phyloP scores from a whole-genome alignment of 164 flowering plant species.

The Vitis cinerea region DNA sequence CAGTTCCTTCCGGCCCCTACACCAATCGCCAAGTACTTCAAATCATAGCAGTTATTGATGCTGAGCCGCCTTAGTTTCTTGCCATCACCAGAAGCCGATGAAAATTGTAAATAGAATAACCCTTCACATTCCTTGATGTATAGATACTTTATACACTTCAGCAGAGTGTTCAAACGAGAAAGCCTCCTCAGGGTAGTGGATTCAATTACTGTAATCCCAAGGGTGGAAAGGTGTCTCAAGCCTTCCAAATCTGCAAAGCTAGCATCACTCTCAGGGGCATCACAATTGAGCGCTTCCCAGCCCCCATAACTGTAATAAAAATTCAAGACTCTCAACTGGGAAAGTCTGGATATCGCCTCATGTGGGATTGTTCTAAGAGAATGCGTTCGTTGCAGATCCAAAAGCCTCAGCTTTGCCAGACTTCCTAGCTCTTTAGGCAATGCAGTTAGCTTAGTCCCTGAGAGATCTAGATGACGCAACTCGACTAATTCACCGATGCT shows the following conservation, averaged over 20 bases:
- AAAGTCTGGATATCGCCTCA: constrained; percentile 26
- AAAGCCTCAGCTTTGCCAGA: constrained; percentile 23
- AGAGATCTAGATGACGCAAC: constrained; percentile 29
- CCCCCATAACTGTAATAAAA: constrained; percentile 29
- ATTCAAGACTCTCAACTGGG: constrained; percentile 26
- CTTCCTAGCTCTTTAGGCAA: constrained; percentile 29
- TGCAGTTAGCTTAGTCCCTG: constrained; percentile 26
- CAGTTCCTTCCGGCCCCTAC: constrained; percentile 21
- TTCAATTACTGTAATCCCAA: constrained; percentile 30
- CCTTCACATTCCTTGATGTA: constrained; percentile 29
- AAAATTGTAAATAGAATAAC: constrained; percentile 10
- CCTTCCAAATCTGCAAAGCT: constrained; percentile 25
- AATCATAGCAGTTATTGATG: constrained; percentile 27
- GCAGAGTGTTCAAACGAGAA: constrained; percentile 9
- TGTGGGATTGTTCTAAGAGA: constrained; percentile 28
- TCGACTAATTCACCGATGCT: constrained; percentile 21
- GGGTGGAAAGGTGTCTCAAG: constrained; percentile 17
- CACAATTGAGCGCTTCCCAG: constrained; percentile 23
- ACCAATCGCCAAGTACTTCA: constrained; percentile 23
- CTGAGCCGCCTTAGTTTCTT: constrained; percentile 30
- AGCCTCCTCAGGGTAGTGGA: constrained; percentile 15
- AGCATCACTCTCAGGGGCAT: constrained; percentile 8
- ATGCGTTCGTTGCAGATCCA: constrained; percentile 28
- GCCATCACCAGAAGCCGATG: constrained; percentile 16
- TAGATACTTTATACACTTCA: constrained; percentile 23